Percentiles rank a stretch among this genome's conserved stretches.
These are phyloP conservation scores for Gastrolobium villosum DNA, from an alignment of 306 rosid genomes.

Conservation along the genomic window DNA sequence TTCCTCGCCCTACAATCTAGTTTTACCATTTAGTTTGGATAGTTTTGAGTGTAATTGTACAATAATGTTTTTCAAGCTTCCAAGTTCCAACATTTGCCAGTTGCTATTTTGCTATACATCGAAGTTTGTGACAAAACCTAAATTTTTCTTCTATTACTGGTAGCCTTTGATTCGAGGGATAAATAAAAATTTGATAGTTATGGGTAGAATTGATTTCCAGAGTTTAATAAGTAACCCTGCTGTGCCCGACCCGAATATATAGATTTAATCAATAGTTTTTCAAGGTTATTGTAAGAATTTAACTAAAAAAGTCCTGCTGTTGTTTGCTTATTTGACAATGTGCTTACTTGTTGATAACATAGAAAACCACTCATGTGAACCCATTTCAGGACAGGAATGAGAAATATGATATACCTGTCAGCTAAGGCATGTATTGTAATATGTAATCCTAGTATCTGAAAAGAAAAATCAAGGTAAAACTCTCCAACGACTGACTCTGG, in stretches of 20 bases:
- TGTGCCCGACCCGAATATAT: neutral
- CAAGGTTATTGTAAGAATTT: neutral
- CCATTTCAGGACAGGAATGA: constrained; percentile 11
- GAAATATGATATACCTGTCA: constrained; percentile 18
- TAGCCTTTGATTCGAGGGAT: neutral
- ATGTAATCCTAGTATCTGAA: constrained; percentile 23
- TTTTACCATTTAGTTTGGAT: neutral
- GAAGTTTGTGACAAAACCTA: neutral
- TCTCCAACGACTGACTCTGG: too few relatives aligned
- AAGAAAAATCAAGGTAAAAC: constrained; percentile 14
- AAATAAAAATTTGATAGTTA: constrained; percentile 12
- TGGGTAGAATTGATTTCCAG: neutral
- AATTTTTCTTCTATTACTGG: neutral
- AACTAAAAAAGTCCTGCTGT: neutral
- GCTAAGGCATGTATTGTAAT: constrained; percentile 8
- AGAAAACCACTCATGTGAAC: neutral
- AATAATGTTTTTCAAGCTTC: constrained; percentile 15
- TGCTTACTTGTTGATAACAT: constrained; percentile 3
- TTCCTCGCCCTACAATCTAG: constrained; percentile 5
- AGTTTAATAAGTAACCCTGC: neutral
- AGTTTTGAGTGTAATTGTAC: constrained; percentile 19
- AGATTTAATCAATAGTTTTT: neutral
- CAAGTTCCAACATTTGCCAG: constrained; percentile 8
- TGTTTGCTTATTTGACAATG: constrained; percentile 3
- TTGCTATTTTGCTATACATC: constrained; percentile 23